Conservation (phyloP, 768 basidiomycete genomes). For the Phanerodontia chrysosporium region DNA sequence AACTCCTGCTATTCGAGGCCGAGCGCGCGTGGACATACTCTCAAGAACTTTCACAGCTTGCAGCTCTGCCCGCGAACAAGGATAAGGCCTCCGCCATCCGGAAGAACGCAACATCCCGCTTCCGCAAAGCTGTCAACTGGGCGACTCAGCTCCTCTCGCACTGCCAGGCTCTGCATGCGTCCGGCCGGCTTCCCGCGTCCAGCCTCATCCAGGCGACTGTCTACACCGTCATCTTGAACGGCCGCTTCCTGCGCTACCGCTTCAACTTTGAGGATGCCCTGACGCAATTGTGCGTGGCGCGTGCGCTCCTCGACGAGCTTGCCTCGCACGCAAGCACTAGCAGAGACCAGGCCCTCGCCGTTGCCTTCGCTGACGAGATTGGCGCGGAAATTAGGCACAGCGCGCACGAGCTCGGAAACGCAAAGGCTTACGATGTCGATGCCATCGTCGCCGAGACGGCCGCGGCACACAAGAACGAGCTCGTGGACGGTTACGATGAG, state of each 20-base stretch:
- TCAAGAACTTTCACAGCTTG: conserved; percentile 62
- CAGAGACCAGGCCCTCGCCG: conserved; percentile 83
- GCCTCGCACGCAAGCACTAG: conserved; percentile 62
- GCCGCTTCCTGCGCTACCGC: conserved; percentile 76
- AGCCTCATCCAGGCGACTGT: conserved; percentile 65
- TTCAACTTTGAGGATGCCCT: conserved; percentile 75
- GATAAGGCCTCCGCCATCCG: conserved; percentile 54
- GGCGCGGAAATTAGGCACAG: conserved; percentile 90
- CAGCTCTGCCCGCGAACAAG: conserved; percentile 48
- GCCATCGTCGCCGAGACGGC: conserved; percentile 65
- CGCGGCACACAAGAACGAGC: conserved; percentile 47
- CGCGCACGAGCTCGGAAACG: conserved; percentile 81
- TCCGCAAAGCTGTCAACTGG: conserved; percentile 77
- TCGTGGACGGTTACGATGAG: conserved; percentile 60
- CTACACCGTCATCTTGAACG: conserved; percentile 78
- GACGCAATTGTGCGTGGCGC: conserved; percentile 74
- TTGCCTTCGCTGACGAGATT: conserved; percentile 79
- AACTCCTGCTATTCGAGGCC: conserved; percentile 83
- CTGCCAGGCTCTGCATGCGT: conserved; percentile 58
- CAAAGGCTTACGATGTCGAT: conserved; percentile 78
- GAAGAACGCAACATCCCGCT: conserved; percentile 73
- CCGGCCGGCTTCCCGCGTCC: conserved; percentile 49
- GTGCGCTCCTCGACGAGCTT: conserved; percentile 65
- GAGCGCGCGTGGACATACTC: conserved; percentile 92
- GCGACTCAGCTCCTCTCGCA: conserved; percentile 72